Conservation (phyloP, 2,329 filamentous ascomycete species). For the Blumeria graminis region DNA sequence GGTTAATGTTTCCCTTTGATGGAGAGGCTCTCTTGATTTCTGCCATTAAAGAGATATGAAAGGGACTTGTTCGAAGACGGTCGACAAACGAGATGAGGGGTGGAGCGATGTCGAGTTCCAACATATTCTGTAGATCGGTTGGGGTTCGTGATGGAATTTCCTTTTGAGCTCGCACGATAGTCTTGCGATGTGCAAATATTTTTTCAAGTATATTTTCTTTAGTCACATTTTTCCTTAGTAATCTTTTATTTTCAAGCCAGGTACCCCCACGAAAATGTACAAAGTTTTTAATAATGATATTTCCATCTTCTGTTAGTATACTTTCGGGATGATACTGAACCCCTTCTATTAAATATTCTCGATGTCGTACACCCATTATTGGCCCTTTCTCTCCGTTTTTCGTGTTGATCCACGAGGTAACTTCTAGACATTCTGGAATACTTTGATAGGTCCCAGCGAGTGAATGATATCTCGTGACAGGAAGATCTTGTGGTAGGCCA, state of each 20-base stretch:
- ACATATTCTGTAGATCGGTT: slow-evolving; percentile 64
- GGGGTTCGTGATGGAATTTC: slow-evolving; percentile 62
- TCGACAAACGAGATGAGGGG: slow-evolving; percentile 60
- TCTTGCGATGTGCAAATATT: slow-evolving; percentile 66
- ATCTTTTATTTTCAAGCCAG: slow-evolving; percentile 55
- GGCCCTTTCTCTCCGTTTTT: slow-evolving; percentile 58
- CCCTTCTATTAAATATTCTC: slow-evolving; percentile 72
- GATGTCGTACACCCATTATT: slow-evolving; percentile 94
- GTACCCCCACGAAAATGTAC: slow-evolving; percentile 69
- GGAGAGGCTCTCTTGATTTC: slow-evolving; percentile 95
- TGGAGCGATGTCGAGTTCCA: slow-evolving; percentile 63
- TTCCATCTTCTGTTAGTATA: slow-evolving; percentile 74
- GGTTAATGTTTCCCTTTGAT: slow-evolving; percentile 82
- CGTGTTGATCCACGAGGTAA: slow-evolving; percentile 69
- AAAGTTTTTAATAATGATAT: slow-evolving; percentile 82
- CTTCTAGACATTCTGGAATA: slow-evolving; percentile 62
- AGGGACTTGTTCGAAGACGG: slow-evolving; percentile 58
- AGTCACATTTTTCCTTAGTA: slow-evolving; percentile 26
- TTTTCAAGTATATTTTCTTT: slow-evolving; percentile 71
- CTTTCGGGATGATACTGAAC: slow-evolving; percentile 98
- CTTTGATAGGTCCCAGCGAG: slow-evolving; percentile 78
- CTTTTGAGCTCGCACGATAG: slow-evolving; percentile 58
- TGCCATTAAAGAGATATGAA: slow-evolving; percentile 80
- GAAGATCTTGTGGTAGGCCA: slow-evolving; percentile 53
- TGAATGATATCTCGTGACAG: slow-evolving; percentile 89